phyloP scores from a whole-genome alignment of 495 filamentous ascomycete genomes.

The Cairneyella variabilis region DNA sequence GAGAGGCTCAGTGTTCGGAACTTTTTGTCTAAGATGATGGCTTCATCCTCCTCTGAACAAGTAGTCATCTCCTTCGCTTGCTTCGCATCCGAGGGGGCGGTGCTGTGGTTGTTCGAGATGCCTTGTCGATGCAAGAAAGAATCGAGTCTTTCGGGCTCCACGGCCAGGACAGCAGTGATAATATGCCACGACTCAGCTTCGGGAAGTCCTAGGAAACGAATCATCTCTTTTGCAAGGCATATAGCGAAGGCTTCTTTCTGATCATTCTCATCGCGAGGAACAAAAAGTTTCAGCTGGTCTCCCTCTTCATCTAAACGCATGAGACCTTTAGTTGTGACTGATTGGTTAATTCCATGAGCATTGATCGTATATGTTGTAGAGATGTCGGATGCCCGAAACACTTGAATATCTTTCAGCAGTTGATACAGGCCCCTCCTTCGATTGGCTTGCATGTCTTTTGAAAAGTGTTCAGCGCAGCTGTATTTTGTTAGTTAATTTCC shows the following conservation, averaged over 20 bases:
- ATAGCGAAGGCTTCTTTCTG: constrained; percentile 1
- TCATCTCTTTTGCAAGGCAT: background rate
- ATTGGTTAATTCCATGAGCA: background rate
- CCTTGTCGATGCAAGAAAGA: background rate
- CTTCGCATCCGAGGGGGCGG: background rate
- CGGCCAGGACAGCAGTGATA: constrained; percentile 1
- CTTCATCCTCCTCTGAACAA: background rate
- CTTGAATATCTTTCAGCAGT: background rate
- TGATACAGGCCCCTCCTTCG: background rate
- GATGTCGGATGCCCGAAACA: constrained; percentile 1
- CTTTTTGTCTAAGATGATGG: background rate
- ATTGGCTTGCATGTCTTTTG: background rate
- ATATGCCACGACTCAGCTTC: background rate
- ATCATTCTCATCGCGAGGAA: background rate
- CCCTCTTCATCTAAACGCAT: background rate
- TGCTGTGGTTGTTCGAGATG: background rate
- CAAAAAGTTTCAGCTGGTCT: background rate
- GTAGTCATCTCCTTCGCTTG: background rate
- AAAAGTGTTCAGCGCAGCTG: background rate
- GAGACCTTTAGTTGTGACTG: background rate
- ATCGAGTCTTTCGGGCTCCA: constrained; percentile 1
- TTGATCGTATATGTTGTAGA: constrained; percentile 2
- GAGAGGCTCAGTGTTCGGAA: background rate
- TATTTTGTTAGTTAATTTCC: background rate
- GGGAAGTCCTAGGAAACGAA: background rate